These are phyloP conservation scores for Seiridium unicorne DNA, from an alignment of 2,329 filamentous ascomycete genomes.

Conservation along the genomic window DNA sequence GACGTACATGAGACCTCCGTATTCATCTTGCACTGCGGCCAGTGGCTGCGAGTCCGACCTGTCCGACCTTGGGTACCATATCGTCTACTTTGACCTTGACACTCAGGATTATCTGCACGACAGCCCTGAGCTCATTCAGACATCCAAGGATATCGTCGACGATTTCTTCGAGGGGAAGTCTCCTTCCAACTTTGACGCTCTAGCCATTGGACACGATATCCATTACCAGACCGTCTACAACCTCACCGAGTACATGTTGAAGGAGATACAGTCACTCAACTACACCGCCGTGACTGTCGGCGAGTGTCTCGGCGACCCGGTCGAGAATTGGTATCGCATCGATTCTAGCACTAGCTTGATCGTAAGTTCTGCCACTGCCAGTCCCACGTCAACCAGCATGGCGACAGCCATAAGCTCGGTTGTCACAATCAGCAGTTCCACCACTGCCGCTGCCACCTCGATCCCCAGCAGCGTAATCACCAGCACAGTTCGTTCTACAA, in stretches of 20 bases:
- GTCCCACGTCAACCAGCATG: not conserved
- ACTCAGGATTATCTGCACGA: constrained; percentile 60
- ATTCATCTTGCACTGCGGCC: constrained; percentile 37
- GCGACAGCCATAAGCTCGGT: not conserved
- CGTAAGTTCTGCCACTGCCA: not conserved
- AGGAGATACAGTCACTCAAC: constrained; percentile 29
- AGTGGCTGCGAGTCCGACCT: constrained; percentile 32
- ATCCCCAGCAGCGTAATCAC: constrained; percentile 6
- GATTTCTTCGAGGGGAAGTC: constrained; percentile 36
- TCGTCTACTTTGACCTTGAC: constrained; percentile 57
- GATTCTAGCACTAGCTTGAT: not conserved
- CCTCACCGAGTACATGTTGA: constrained; percentile 33
- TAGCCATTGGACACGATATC: constrained; percentile 54
- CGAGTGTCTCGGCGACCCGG: constrained; percentile 42
- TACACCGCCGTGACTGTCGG: constrained; percentile 40
- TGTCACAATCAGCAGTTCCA: not conserved
- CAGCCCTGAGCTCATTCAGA: constrained; percentile 40
- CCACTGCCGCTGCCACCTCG: constrained; percentile 10
- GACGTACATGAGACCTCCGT: constrained; percentile 49
- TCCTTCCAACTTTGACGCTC: constrained; percentile 33
- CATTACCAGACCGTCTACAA: constrained; percentile 44
- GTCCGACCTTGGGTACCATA: constrained; percentile 48
- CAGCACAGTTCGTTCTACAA: constrained; percentile 5
- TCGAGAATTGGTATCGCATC: constrained; percentile 39
- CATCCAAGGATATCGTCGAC: constrained; percentile 47